Evolutionary conservation across 305 asterid species (phyloP).

Genomic region (Caryopteris hybrid): DNA sequence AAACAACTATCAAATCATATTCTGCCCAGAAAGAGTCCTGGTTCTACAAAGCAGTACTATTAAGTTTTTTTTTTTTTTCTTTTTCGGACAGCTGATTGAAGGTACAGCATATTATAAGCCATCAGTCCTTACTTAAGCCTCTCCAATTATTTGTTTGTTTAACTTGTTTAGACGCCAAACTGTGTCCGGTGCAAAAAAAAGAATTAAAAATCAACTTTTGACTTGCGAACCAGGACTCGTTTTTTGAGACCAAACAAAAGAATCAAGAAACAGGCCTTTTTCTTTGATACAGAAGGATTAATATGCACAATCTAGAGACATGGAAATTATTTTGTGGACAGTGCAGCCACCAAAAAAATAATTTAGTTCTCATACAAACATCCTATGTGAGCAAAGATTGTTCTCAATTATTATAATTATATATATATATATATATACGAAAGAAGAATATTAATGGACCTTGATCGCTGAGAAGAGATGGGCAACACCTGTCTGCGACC

Average conservation of each 20-base stretch:
- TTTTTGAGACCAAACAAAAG: neutral
- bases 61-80: no score
- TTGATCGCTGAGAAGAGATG: conserved; percentile 94
- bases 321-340: no score
- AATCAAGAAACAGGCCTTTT: no score
- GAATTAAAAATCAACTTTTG: neutral
- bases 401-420: neutral
- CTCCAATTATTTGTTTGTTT: no score
- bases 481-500: conserved; percentile 94
- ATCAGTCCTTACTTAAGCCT: no score
- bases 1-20: no score
- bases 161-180: neutral
- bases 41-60: neutral
- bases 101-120: no score
- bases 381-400: neutral
- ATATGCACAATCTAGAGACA: no score
- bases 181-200: neutral
- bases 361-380: neutral
- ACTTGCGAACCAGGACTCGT: neutral
- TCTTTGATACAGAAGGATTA: neutral
- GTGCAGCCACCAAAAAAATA: neutral
- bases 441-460: conserved; percentile 36
- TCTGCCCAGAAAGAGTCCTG: no score
- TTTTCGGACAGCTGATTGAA: no score
- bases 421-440: no score